These are phyloP conservation scores for Chloris gayana DNA, from an alignment of 176 grass and related monocot species.

Conservation along the genomic window DNA sequence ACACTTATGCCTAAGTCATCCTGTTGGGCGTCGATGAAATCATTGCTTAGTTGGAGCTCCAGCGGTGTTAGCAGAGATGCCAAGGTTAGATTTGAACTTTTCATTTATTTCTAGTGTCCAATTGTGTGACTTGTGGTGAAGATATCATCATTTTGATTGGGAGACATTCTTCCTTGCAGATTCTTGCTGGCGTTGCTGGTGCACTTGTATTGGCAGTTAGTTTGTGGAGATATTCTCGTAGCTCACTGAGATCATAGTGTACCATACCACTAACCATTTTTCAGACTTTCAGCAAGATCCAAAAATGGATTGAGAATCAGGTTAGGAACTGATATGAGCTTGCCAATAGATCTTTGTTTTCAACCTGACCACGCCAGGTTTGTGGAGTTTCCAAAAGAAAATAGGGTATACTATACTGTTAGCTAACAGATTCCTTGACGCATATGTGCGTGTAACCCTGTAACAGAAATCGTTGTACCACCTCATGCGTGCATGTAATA, in stretches of 20 bases:
- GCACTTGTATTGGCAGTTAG: slow-evolving; percentile 74
- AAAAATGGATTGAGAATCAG: slow-evolving; percentile 24
- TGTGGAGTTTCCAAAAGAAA: slow-evolving; percentile 28
- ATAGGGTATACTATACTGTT: slow-evolving; percentile 33
- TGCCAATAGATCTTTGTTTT: slow-evolving; percentile 17
- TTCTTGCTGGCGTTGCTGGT: slow-evolving; percentile 81
- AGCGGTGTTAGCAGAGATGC: slow-evolving; percentile 73
- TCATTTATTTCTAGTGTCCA: slow-evolving; percentile 10
- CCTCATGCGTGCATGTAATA: slow-evolving; percentile 35
- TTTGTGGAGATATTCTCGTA: slow-evolving; percentile 93
- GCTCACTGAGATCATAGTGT: slow-evolving; percentile 60
- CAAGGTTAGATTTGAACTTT: slow-evolving; percentile 54
- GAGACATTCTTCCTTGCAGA: slow-evolving; percentile 57
- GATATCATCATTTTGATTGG: slow-evolving; percentile 15
- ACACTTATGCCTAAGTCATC: slow-evolving; percentile 97
- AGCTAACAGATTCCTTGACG: slow-evolving; percentile 55
- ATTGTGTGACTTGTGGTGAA: background rate
- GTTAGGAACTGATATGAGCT: slow-evolving; percentile 17
- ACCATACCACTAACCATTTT: slow-evolving; percentile 10
- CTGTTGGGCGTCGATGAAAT: slow-evolving; percentile 59
- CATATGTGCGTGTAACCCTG: slow-evolving; percentile 20
- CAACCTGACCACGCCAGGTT: background rate
- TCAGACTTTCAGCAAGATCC: slow-evolving; percentile 24
- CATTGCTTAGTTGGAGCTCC: slow-evolving; percentile 63
- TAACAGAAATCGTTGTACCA: slow-evolving; percentile 34